Evolutionary conservation across 2,329 filamentous ascomycete species (phyloP).

Genomic region (Claviceps capensis): DNA sequence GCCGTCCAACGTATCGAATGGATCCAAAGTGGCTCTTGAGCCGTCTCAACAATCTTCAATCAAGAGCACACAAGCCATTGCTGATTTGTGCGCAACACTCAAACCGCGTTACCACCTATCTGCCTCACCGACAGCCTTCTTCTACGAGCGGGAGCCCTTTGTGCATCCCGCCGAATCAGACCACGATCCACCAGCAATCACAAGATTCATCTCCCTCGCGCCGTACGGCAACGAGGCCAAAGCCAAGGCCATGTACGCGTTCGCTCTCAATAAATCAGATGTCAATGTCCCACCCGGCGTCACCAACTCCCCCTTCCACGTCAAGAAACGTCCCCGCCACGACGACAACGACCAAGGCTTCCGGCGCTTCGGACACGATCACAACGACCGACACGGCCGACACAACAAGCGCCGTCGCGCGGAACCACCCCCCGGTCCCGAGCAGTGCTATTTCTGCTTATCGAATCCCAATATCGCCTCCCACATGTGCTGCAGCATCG

Average conservation of each 20-base stretch:
- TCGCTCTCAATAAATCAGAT: slow-evolving; percentile 54
- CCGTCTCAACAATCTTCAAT: slow-evolving; percentile 38
- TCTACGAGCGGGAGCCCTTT: slow-evolving; percentile 89
- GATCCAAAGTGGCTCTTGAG: slow-evolving; percentile 49
- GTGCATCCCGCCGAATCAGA: slow-evolving; percentile 45
- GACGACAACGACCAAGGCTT: slow-evolving; percentile 32
- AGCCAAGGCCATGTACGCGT: slow-evolving; percentile 70
- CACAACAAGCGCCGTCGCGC: slow-evolving; percentile 31
- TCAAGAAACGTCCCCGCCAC: slow-evolving; percentile 42
- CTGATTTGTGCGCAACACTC: slow-evolving; percentile 63
- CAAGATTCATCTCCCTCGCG: slow-evolving; percentile 83
- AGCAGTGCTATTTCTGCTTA: slow-evolving; percentile 89
- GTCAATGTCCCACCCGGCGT: slow-evolving; percentile 53
- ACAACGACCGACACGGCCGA: slow-evolving; percentile 29
- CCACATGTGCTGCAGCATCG: slow-evolving; percentile 84
- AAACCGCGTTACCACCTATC: slow-evolving; percentile 91
- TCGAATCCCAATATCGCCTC: slow-evolving; percentile 72
- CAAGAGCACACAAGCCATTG: slow-evolving; percentile 49
- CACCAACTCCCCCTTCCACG: slow-evolving; percentile 61
- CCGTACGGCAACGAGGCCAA: slow-evolving; percentile 62
- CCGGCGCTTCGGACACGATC: slow-evolving; percentile 38
- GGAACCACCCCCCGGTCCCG: slow-evolving; percentile 53
- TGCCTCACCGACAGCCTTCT: slow-evolving; percentile 48
- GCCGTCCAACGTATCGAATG: slow-evolving; percentile 59
- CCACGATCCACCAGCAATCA: slow-evolving; percentile 45